Evolutionary conservation across 306 rosid species (phyloP).

Genomic region (Rosa chinensis): DNA sequence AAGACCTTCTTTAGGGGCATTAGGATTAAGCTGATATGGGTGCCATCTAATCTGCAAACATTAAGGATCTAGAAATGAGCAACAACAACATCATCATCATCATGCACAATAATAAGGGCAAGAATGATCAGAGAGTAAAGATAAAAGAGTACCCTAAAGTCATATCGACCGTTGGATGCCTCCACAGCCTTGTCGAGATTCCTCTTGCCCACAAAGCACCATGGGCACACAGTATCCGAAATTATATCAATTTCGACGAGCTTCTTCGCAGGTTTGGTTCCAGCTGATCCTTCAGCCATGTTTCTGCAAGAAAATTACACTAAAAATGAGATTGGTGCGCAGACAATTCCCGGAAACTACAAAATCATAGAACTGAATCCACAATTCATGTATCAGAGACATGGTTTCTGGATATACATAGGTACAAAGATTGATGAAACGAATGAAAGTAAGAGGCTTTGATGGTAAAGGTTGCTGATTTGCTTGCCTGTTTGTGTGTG

Average conservation of each 20-base stretch:
- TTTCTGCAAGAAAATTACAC: conserved; percentile 19
- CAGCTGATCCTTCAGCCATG: conserved; percentile 49
- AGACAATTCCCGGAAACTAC: not conserved
- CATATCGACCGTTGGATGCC: conserved; percentile 58
- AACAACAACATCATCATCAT: not conserved
- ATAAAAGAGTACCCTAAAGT: conserved; percentile 58
- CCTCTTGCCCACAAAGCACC: conserved; percentile 86
- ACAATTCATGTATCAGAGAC: not conserved
- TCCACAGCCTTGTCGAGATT: conserved; percentile 81
- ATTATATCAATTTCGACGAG: conserved; percentile 60
- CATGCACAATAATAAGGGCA: not conserved
- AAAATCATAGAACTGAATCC: not conserved
- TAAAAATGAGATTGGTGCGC: not conserved
- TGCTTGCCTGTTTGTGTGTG: not conserved
- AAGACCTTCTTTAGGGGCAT: conserved; percentile 82
- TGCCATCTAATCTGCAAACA: conserved; percentile 74
- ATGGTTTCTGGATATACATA: not conserved
- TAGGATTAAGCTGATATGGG: conserved; percentile 74
- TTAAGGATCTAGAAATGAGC: not conserved
- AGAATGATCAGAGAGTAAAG: not conserved
- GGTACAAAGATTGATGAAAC: not conserved
- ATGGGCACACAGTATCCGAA: conserved; percentile 88
- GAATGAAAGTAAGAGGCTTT: not conserved
- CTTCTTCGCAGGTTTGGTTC: conserved; percentile 46
- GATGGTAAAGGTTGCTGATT: not conserved